Conservation (phyloP, 2,329 filamentous ascomycete genomes). For the Apiospora kogelbergensis region DNA sequence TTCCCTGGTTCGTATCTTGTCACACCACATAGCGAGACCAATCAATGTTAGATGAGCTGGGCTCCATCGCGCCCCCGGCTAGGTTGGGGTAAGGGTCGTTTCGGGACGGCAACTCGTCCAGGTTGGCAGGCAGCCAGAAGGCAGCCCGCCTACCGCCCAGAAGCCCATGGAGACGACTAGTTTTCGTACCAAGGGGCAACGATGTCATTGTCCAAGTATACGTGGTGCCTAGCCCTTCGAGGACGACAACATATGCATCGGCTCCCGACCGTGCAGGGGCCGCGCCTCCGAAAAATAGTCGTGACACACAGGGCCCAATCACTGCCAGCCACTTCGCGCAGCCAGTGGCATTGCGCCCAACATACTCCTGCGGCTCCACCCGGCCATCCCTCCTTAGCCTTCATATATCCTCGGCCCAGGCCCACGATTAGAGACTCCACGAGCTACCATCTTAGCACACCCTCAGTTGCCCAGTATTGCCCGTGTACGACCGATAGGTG, state of each 20-base stretch:
- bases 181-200: background rate
- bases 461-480: constrained; percentile 28
- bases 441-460: constrained; percentile 26
- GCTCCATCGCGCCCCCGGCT: background rate
- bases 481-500: constrained; percentile 29
- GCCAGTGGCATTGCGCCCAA: constrained; percentile 34
- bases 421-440: constrained; percentile 28
- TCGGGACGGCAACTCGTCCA: constrained; percentile 3
- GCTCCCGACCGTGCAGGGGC: constrained; percentile 33
- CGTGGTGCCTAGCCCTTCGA: background rate
- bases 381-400: constrained; percentile 18
- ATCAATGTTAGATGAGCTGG: background rate
- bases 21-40: background rate
- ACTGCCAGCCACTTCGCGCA: constrained; percentile 21
- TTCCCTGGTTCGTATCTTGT: background rate
- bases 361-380: constrained; percentile 30
- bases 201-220: constrained; percentile 8
- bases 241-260: constrained; percentile 2
- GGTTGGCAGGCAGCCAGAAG: background rate
- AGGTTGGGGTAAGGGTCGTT: constrained; percentile 4
- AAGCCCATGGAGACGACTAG: background rate
- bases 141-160: no score
- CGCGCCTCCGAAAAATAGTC: constrained; percentile 36
- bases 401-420: constrained; percentile 37
- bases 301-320: constrained; percentile 33